Conservation (phyloP, 2,329 filamentous ascomycete species). For the Phyllosticta citrichinensis region DNA sequence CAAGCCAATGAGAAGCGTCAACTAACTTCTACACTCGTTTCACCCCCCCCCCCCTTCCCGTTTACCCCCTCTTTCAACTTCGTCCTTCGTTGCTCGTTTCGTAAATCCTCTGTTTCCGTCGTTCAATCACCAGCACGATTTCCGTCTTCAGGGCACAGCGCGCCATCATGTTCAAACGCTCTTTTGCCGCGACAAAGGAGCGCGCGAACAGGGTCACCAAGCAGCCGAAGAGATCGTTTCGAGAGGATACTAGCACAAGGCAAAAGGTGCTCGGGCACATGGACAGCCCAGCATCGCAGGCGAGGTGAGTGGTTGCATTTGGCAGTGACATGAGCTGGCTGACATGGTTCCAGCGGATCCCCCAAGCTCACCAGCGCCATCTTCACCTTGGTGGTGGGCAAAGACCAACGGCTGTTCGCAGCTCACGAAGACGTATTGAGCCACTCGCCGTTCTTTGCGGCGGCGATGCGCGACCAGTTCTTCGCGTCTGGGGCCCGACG, state of each 20-base stretch:
- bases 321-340: not conserved
- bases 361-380: conserved; percentile 58
- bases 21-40: conserved; percentile 10
- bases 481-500: conserved; percentile 49
- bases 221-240: conserved; percentile 62
- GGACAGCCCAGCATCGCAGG: conserved; percentile 45
- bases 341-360: conserved; percentile 23
- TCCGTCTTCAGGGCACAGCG: conserved; percentile 26
- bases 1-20: conserved; percentile 7
- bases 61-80: not conserved
- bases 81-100: not conserved
- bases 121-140: conserved; percentile 17
- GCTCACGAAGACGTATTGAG: conserved; percentile 88
- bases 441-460: conserved; percentile 74
- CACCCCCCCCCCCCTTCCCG: not conserved
- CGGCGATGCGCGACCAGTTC: conserved; percentile 61
- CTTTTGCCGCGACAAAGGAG: conserved; percentile 63
- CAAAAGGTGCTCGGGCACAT: conserved; percentile 80
- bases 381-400: conserved; percentile 75
- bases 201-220: conserved; percentile 83
- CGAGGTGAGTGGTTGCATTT: conserved; percentile 28
- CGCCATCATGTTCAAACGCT: conserved; percentile 80
- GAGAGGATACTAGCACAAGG: conserved; percentile 59
- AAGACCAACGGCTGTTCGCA: conserved; percentile 81
- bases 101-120: not conserved